Conservation (phyloP, 2,329 filamentous ascomycete species). For the Trichoderma sp. region DNA sequence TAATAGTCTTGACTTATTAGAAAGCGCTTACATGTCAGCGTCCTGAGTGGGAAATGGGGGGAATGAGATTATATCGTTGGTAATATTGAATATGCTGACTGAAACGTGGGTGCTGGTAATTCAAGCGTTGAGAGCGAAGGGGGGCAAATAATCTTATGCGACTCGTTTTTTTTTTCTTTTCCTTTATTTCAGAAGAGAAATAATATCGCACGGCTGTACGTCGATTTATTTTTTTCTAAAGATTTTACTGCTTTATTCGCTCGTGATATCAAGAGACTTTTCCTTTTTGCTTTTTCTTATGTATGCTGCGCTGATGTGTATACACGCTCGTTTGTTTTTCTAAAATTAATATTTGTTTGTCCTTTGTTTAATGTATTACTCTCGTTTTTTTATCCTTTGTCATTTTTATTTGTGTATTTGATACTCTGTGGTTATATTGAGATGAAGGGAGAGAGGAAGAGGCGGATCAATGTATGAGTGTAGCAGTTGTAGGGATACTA, state of each 20-base stretch:
- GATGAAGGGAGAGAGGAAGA: background rate
- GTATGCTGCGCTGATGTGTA: constrained; percentile 11
- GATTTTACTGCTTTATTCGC: constrained; percentile 4
- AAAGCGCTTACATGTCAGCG: background rate
- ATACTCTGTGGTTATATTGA: background rate
- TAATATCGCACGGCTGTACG: constrained; percentile 9
- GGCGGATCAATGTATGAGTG: background rate
- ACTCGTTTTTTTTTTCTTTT: background rate
- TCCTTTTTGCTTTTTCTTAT: background rate
- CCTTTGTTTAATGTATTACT: constrained; percentile 1
- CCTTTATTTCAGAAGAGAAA: background rate
- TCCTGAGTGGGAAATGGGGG: background rate
- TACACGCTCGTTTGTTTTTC: constrained; percentile 17
- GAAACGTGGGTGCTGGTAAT: background rate
- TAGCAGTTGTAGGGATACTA: background rate
- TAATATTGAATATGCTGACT: constrained; percentile 8
- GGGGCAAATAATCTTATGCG: constrained; percentile 4
- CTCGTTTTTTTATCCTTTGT: background rate
- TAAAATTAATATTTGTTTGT: background rate
- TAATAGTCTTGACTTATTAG: constrained; percentile 28
- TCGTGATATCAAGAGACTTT: constrained; percentile 5
- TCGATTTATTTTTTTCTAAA: constrained; percentile 9
- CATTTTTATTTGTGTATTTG: background rate
- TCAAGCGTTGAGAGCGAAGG: background rate
- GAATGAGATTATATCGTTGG: constrained; percentile 8